Evolutionary conservation across 495 filamentous ascomycete genomes (phyloP), one percentile per base, ranked within the genome.

Genomic region (Podospora sp.): DNA sequence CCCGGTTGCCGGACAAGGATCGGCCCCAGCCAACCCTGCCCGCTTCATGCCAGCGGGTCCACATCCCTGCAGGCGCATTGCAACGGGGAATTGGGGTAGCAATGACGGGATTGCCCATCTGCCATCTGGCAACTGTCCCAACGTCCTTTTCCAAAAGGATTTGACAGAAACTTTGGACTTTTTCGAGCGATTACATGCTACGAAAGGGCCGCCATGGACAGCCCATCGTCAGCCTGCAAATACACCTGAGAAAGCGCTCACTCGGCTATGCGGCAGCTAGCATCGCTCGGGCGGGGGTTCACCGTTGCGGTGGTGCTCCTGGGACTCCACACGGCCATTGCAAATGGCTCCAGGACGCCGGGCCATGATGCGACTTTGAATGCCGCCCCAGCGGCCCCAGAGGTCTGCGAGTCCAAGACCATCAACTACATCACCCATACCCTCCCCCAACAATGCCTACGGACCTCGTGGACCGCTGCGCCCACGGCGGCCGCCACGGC

Each of bases 361-460:
- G 63, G 24, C 33, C 57, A 68, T 26, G 66, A 68, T 18, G 61
- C 72, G 26, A 51, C 60, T 50, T 29, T 67, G 60, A 69, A 52
- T 60, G 29, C 67, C 67, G 40, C 60, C 24, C 49, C 72, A 20
- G 21, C 65, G 8, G 29, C 65, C 4, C 56, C 70, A n/a, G 68
- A 72, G 16, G 70, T 73, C 12, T 94, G 91, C 78, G 85, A 87
- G 63, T 86, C 81, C 66, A 81, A 84, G 67, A 91, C 89, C 3
- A 86, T 91, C 66, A 94, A 94, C 76, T 92, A 93, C 78, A 91
- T 94, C 65, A 92, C 91, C 16, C 89, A 92, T 70, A 86, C 86
- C 9, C 78, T 94, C 46, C 90, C 91, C 57, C 91, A 93, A 77
- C 91, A 91, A 77, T 94, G 91, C 72, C 78, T 92, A 55, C 82